Conservation (phyloP, 164 flowering plant genomes). For the Vitis rupestris region DNA sequence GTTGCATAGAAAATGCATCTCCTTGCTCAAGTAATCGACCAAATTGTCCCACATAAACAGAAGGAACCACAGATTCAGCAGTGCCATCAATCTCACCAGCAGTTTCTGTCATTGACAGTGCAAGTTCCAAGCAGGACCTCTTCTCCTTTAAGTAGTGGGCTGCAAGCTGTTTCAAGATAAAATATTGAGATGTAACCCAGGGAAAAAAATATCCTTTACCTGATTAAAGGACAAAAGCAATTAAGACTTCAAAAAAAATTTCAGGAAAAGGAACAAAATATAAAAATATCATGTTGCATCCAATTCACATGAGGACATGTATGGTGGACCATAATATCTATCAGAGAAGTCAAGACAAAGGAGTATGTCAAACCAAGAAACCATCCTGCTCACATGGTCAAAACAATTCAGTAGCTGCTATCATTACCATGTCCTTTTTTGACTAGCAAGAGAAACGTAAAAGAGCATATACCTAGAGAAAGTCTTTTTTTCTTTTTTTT, state of each 20-base stretch:
- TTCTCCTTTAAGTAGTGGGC: conserved; percentile 83
- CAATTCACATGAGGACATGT: not conserved
- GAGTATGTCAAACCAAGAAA: not conserved
- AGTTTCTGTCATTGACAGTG: conserved; percentile 54
- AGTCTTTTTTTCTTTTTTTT: too few species aligned
- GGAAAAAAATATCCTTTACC: not conserved
- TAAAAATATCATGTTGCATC: not conserved
- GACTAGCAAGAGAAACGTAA: not conserved
- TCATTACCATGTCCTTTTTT: not conserved
- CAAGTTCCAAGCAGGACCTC: conserved; percentile 61
- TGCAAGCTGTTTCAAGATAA: conserved; percentile 61
- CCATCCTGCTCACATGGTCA: not conserved
- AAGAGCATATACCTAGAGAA: not conserved
- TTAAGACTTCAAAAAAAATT: not conserved
- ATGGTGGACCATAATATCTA: not conserved
- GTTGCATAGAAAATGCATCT: conserved; percentile 50
- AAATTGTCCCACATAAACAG: conserved; percentile 86
- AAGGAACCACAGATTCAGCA: conserved; percentile 74
- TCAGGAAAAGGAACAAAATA: not conserved
- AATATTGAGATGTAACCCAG: not conserved
- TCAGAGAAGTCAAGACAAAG: not conserved
- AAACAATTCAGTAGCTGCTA: not conserved
- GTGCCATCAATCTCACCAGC: conserved; percentile 41
- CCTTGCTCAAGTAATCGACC: conserved; percentile 69
- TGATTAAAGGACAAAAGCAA: not conserved